Evolutionary conservation across 805 yeast species (phyloP), one percentile per base, ranked within the genome.

Genomic region (Ogataea salicorniae): DNA sequence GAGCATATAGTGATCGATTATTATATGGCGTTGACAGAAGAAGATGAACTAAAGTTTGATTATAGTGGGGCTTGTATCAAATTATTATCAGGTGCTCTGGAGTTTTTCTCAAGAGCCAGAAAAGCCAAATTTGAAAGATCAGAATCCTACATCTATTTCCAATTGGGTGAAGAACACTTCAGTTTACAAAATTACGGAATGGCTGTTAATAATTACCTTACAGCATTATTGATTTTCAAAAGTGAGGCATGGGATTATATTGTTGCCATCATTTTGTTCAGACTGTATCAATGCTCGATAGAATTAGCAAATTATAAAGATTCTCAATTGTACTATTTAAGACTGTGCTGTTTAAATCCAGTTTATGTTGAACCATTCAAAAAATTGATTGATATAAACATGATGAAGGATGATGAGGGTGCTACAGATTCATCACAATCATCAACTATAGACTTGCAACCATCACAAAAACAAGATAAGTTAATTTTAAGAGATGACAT

Each of bases 151-250:
- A 60, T 77, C 14, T 69, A 72, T 54, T 77, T 72, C 63, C 71
- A 75, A 51, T 59, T 82, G 8, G 89, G 77, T 1, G 81, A 80
- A 41, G 75, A 70, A 46, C 68, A 71, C 51, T 71, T 57, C 46
- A 39, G 46, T 1, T 36, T 45, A 33, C 40, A 54, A 7, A 64
- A 73, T 39, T 75, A 56, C 53, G 70, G 69, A 9, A 66, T 66
- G 59, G 74, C 83, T 0, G 58, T 71, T 26, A 70, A 70, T 46
- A 64, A 69, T 46, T 76, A 62, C 52, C 68, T 73, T 39, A 66
- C 67, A 1, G 64, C 78, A 0, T 52, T 69, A 5, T 64, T 68
- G 1, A 53, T 61, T 1, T 65, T 74, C 49, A 64, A 68, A 43
- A 62, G 63, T 33, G 81, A 72, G 37, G 52, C 58, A 5, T 79